Evolutionary conservation across 2,329 filamentous ascomycete species (phyloP), one percentile per base, ranked within the genome.

Genomic region (Acephala macrosclerotiorum): DNA sequence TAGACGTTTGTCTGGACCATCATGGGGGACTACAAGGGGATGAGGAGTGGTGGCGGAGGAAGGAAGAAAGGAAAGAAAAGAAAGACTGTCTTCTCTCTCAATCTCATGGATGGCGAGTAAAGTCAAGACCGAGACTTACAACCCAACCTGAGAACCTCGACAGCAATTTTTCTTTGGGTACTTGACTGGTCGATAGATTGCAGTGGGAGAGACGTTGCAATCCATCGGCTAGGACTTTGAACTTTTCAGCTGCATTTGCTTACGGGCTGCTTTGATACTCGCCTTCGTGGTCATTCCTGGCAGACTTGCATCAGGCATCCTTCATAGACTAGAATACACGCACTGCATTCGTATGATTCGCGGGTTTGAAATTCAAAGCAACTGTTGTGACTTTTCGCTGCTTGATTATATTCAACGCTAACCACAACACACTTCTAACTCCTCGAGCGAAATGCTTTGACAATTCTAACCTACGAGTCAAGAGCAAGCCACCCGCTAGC

Each of bases 61-160:
- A 57, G 26, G 29, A 42, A 16, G 57, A 18, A n/a, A 14, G 45
- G 26, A n/a, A 33, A 4, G 58, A 74, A 77, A 72, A 71, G 68
- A 73, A 81, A 83, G 80, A 80, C 85, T 89, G 86, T 89, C 86
- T 89, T 89, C 86, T 88, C 87, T 87, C 84, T 86, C 82, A 84
- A 83, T 82, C 78, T 77, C 74, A 71, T 65, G 67, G 62, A 69
- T 33, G 49, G 25, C 8, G 29, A 14, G 49, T 65, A 55, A 61
- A 61, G 71, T 69, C 69, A 72, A 59, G 67, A 65, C 70, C 73
- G 66, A 71, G 65, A 71, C 65, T 55, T 56, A 53, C 49, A 9
- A 18, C 49, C 26, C 55, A 57, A 68, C 67, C 65, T 66, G 71
- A 71, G 75, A 76, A 71, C 74, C 76, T 75, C 76, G 75, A 77